phyloP scores from a whole-genome alignment of 2,329 filamentous ascomycete genomes.

The Colletotrichum simmondsii region DNA sequence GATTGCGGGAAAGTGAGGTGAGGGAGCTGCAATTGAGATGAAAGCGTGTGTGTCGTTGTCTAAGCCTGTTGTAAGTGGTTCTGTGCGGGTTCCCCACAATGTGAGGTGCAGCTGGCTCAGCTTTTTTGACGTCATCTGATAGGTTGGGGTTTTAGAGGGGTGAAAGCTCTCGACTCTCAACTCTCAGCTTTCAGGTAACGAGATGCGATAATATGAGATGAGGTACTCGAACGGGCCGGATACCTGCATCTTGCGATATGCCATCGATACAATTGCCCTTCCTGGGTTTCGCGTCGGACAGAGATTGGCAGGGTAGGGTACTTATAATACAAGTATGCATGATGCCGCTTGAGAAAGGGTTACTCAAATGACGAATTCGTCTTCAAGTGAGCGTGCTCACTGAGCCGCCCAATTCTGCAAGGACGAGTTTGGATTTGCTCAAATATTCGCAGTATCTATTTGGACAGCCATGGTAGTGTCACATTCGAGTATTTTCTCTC shows the following conservation, averaged over 20 bases:
- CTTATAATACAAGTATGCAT: too few species aligned
- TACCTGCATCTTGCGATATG: background rate
- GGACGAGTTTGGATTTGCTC: too few species aligned
- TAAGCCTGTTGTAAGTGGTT: constrained; percentile 6
- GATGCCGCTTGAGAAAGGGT: too few species aligned
- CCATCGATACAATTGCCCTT: background rate
- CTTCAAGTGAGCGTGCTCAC: too few species aligned
- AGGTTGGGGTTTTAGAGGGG: constrained; percentile 2
- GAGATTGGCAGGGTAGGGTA: background rate
- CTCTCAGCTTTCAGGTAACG: background rate
- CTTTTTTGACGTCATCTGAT: constrained; percentile 33
- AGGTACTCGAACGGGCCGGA: background rate
- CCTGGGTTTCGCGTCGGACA: background rate
- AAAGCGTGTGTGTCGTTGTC: constrained; percentile 8
- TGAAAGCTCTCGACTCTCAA: background rate
- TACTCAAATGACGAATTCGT: too few species aligned
- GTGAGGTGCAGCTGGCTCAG: background rate
- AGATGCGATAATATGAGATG: background rate
- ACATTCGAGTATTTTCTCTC: too few species aligned
- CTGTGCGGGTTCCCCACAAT: constrained; percentile 6
- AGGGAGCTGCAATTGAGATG: background rate
- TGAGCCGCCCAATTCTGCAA: too few species aligned
- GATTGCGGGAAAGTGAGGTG: background rate
- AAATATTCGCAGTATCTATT: too few species aligned
- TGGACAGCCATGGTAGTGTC: too few species aligned